Conservation (phyloP, 2,329 filamentous ascomycete species). For the Curvularia eragrostidis region DNA sequence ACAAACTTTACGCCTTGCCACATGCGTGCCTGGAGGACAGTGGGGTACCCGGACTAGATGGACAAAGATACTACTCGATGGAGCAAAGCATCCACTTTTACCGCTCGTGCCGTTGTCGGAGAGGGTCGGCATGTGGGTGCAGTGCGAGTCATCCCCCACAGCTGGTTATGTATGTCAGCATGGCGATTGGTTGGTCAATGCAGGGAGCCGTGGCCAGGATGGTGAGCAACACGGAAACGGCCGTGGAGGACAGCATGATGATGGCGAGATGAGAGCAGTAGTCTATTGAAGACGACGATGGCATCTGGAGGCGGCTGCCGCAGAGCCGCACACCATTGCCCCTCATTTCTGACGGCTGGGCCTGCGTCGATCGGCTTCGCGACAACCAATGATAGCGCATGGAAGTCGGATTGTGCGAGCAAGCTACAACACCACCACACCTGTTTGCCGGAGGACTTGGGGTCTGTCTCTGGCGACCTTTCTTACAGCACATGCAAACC, state of each 20-base stretch:
- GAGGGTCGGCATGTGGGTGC: conserved; percentile 20
- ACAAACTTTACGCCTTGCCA: neutral
- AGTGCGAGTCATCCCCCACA: conserved; percentile 18
- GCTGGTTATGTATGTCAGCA: conserved; percentile 17
- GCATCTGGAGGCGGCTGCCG: conserved; percentile 13
- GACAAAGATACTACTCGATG: neutral
- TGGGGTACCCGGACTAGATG: conserved; percentile 2
- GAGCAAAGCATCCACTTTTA: conserved; percentile 14
- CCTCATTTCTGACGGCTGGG: conserved; percentile 17
- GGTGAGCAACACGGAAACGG: neutral
- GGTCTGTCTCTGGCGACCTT: neutral
- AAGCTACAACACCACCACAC: conserved; percentile 16
- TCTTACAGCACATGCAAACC: conserved; percentile 5
- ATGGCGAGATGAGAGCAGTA: neutral
- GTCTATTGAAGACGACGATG: conserved; percentile 3
- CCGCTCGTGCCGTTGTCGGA: conserved; percentile 14
- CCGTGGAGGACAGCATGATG: neutral
- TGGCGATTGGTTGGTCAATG: conserved; percentile 9
- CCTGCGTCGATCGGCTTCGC: conserved; percentile 26
- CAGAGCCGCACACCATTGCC: conserved; percentile 26
- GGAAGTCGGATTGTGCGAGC: conserved; percentile 20
- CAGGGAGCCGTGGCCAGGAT: neutral
- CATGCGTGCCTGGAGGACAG: neutral
- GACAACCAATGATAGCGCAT: conserved; percentile 27
- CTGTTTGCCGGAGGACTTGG: neutral